Base-by-base conservation (phyloP, 2,329 filamentous ascomycete genomes). In the Didymella sp. region DNA sequence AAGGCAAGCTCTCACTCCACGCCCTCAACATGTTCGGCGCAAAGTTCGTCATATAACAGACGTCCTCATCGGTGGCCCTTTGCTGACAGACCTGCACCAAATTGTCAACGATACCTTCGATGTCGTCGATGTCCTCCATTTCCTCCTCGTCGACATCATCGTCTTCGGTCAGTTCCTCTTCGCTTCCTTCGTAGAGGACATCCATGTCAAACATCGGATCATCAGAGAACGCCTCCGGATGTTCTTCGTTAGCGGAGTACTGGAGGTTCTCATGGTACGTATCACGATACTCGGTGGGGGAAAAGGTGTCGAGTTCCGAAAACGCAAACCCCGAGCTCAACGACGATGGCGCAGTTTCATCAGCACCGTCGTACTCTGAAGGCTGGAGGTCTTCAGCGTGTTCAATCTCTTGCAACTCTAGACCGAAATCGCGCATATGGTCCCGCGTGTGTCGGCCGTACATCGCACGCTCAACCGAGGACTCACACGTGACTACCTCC, bases 11-110 rank as follows among this genome's bases (percentile, higher is more conserved):
- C 22, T 15, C 17, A 1, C 31, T n/a, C 50, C 41, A 44, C n/a
- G n/a, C 30, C 19, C 64, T 44, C 19, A 68, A 24, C 42, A 68
- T 24, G 2, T 59, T 58, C 24, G 66, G 66, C 13, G 64, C 64
- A 27, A 68, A 67, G n/a, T 67, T 68, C 5, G 51, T 56, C 59
- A 67, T 52, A 35, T 61, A 68, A 17, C 50, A 53, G 6, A 68
- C 31, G 21, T 68, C 66, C 5, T 24, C 25, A 5, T 53, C 54
- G 25, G 56, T 59, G 4, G 53, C 52, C 7, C 48, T 27, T 9
- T 56, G 44, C 8, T 58, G 50, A 11, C 51, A 55, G 3, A 43
- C 27, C 9, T 67, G 56, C 27, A 59, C 50, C 49, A 67, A 43
- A 25, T 64, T 64, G 2, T 35, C 42, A 15, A 68, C 46, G 9